Base-by-base conservation (phyloP, 139 green algal genomes). In the Coelastrella sp. region DNA sequence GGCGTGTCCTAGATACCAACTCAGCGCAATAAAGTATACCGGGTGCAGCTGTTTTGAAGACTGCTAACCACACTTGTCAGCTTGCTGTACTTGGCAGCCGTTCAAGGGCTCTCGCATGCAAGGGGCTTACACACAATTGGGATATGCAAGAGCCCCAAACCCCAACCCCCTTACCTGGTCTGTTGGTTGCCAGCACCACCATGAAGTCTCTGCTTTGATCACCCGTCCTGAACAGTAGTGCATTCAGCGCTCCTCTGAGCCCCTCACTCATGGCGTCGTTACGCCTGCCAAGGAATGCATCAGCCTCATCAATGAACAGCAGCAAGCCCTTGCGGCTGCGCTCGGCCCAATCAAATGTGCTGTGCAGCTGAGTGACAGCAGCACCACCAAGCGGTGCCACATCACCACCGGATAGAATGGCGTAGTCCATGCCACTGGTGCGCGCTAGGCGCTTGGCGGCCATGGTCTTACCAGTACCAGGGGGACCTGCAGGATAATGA, bases 291-390 rank as follows among this genome's bases (percentile, higher is more conserved):
- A 99, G 94, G 94, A 99, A 99, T 2, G 98, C 98, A 85, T 99
- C 98, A 11, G 98, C 98, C 93, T 97, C 95, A 89, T 99, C 97
- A 54, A 99, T 98, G 89, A 99, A 99, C 80, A 99, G 95, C 94
- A 99, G 94, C 94, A 99, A 92, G 59, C 98, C 98, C 65, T 66
- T 92, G 22, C 92, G 84, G 88, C 91, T 96, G 91, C 94, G 92
- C 94, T 98, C 95, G 11, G 97, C 96, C 98, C 98, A 99, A 93
- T 99, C 98, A 94, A 99, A 99, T n/a, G 97, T 95, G 73, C 97
- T 93, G 92, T 99, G 98, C 76, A 99, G 96, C 94, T 99, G 97
- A 20, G 97, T 99, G n/a, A 99, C 97, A 1, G 97, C 97, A 82
- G 93, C 94, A 32, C 93, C 94, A 59, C 94, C 97, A 90, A 99